phyloP scores from a whole-genome alignment of 2,329 filamentous ascomycete species.

The Celoporthe dispersa region DNA sequence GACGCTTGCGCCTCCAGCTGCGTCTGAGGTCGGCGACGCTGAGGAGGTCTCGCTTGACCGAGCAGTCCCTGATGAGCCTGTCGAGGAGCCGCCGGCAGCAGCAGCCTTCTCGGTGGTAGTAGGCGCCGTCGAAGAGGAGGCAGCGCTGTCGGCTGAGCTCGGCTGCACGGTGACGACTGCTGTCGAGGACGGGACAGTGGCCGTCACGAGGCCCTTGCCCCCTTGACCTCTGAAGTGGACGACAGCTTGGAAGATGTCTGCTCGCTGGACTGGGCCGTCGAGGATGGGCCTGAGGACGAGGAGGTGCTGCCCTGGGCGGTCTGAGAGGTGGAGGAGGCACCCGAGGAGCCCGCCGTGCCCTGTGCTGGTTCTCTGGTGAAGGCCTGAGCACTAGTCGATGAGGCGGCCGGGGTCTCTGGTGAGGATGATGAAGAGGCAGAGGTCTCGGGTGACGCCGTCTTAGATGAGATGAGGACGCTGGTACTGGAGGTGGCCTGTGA shows the following conservation, averaged over 20 bases:
- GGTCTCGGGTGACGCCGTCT: background rate
- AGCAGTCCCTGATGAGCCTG: background rate
- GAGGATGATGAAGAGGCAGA: conserved; percentile 6
- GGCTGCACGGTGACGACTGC: conserved; percentile 3
- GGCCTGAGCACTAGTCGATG: conserved; percentile 2
- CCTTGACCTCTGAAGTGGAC: background rate
- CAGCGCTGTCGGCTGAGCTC: background rate
- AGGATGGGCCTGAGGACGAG: background rate
- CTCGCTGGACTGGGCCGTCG: background rate
- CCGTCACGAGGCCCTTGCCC: background rate
- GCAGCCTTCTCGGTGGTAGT: background rate
- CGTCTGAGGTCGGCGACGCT: background rate
- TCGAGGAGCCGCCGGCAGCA: background rate
- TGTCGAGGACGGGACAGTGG: conserved; percentile 15
- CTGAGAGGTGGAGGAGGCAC: background rate
- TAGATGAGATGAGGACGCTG: background rate
- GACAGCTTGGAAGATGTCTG: background rate
- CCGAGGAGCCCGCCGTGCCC: background rate
- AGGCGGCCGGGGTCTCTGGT: background rate
- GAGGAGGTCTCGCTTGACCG: background rate
- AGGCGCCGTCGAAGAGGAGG: background rate
- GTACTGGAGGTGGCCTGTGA: background rate
- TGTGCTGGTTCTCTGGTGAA: background rate
- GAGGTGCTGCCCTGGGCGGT: background rate
- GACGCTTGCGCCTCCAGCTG: background rate